phyloP scores from a whole-genome alignment of 2,329 filamentous ascomycete species.

The Ceratocystis eucalypticola region DNA sequence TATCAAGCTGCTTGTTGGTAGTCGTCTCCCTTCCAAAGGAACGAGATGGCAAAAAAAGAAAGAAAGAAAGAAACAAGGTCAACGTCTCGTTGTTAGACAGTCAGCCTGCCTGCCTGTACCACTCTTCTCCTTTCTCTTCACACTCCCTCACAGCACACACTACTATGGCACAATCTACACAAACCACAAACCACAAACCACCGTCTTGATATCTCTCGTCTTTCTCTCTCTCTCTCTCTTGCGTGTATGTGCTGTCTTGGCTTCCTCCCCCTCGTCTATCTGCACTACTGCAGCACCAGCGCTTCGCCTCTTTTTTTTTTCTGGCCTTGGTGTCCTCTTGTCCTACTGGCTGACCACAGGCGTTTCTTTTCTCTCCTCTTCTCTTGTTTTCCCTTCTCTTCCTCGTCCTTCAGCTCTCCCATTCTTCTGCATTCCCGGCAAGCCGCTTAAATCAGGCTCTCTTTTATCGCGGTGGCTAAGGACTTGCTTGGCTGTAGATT shows the following conservation, averaged over 20 bases:
- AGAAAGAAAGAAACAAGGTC: no score
- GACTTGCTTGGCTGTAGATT: neutral
- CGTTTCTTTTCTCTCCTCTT: neutral
- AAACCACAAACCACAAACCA: neutral
- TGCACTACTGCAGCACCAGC: neutral
- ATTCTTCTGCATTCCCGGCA: neutral
- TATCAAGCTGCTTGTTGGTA: no score
- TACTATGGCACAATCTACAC: neutral
- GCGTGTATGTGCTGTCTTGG: neutral
- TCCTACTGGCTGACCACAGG: neutral
- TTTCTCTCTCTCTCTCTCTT: neutral
- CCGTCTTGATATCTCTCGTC: neutral
- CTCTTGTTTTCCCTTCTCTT: neutral
- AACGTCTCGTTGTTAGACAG: no score
- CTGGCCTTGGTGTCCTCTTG: neutral
- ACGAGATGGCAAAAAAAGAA: no score
- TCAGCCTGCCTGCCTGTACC: no score
- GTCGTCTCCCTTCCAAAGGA: no score
- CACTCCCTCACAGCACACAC: neutral
- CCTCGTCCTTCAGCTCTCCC: neutral
- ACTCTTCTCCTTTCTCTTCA: neutral
- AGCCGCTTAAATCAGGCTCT: neutral
- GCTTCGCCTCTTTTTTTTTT: slow-evolving; percentile 5
- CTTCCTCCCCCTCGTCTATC: neutral
- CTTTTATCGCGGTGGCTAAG: neutral